These are phyloP conservation scores for Citropsis articulata DNA, from an alignment of 345 rosid species.

Conservation along the genomic window DNA sequence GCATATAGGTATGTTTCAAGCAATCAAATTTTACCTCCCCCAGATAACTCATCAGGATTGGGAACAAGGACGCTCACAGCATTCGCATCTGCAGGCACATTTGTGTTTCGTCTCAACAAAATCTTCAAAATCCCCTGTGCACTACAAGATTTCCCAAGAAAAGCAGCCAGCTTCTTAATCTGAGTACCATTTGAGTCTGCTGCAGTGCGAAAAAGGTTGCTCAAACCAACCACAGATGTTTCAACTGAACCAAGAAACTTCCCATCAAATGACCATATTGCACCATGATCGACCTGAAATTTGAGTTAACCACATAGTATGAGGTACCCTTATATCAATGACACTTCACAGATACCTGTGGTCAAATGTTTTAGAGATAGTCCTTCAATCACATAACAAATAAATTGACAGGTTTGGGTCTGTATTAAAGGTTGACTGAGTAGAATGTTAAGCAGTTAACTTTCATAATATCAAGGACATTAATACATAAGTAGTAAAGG, in stretches of 20 bases:
- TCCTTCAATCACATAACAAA: not conserved
- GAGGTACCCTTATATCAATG: slow-evolving; percentile 5
- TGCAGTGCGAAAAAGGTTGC: slow-evolving; percentile 62
- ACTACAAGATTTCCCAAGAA: slow-evolving; percentile 50
- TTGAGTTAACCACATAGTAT: not conserved
- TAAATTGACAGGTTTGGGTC: not conserved
- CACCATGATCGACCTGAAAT: slow-evolving; percentile 30
- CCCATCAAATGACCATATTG: slow-evolving; percentile 21
- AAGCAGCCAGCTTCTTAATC: slow-evolving; percentile 66
- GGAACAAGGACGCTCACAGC: slow-evolving; percentile 77
- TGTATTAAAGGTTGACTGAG: not conserved
- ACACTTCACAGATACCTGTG: slow-evolving; percentile 6
- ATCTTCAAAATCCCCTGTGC: slow-evolving; percentile 59
- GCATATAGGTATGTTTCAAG: not conserved
- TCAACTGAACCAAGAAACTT: slow-evolving; percentile 65
- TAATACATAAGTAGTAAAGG: not conserved
- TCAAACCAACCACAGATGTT: slow-evolving; percentile 82
- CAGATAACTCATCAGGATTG: slow-evolving; percentile 48
- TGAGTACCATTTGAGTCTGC: slow-evolving; percentile 62
- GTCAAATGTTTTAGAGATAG: not conserved
- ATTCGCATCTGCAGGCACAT: slow-evolving; percentile 65
- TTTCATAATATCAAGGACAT: not conserved
- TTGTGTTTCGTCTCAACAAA: slow-evolving; percentile 74
- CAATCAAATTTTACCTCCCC: slow-evolving; percentile 45
- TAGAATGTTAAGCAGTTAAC: slow-evolving; percentile 1